Percentiles rank a stretch among this genome's conserved stretches.
These are phyloP conservation scores for Xylariaceae sp. DNA, from an alignment of 2,329 filamentous ascomycete genomes.

Conservation along the genomic window DNA sequence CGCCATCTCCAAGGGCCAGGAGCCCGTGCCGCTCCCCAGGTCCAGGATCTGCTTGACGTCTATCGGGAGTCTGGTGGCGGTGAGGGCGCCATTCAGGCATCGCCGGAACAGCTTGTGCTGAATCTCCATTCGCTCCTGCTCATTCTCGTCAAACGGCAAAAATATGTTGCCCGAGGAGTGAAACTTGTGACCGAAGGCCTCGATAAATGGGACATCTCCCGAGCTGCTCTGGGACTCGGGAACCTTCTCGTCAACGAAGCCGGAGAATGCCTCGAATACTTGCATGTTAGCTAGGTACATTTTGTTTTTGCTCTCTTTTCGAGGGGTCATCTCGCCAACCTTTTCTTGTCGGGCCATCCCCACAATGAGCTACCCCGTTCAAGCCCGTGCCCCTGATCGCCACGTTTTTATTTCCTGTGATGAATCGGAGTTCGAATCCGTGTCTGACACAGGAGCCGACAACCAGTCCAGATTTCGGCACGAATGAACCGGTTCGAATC, in stretches of 20 bases:
- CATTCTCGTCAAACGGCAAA: conserved; percentile 24
- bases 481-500: too few relatives aligned
- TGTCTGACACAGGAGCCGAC: too few relatives aligned
- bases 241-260: conserved; percentile 7
- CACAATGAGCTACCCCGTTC: not conserved
- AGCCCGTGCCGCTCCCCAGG: conserved; percentile 37
- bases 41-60: conserved; percentile 33
- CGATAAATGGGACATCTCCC: conserved; percentile 16
- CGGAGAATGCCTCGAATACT: conserved; percentile 9
- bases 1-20: conserved; percentile 41
- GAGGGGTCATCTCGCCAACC: conserved; percentile 4
- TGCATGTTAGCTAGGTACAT: conserved; percentile 2
- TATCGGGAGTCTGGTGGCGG: conserved; percentile 23
- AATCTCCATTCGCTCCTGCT: conserved; percentile 22
- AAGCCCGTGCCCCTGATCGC: too few relatives aligned
- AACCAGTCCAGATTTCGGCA: too few relatives aligned
- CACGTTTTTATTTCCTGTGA: too few relatives aligned
- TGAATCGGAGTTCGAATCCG: too few relatives aligned
- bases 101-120: conserved; percentile 22
- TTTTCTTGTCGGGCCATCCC: conserved; percentile 8
- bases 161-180: conserved; percentile 25
- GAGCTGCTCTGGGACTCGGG: conserved; percentile 8
- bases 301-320: not conserved
- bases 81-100: conserved; percentile 25
- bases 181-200: conserved; percentile 25